Base-by-base conservation (phyloP, 31 red algal species). In the Odonthalia washingtoniensis region DNA sequence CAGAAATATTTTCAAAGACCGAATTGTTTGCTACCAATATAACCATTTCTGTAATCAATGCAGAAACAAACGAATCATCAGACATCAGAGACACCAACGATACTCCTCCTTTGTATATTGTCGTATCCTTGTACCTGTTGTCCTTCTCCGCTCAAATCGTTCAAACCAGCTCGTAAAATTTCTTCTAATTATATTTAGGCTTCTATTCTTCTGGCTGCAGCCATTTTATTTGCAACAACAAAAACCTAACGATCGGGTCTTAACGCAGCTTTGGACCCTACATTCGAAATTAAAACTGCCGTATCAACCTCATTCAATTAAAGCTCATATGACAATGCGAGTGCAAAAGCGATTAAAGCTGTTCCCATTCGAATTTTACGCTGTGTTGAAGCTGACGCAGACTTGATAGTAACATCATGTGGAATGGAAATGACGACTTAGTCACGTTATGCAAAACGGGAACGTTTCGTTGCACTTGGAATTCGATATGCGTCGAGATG, bases 281-380 rank as follows among this genome's bases (percentile, higher is more conserved):
- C 92, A 33, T 94, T 85, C 69, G 43, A 89, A 3, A 94, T 74
- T 32, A 94, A 61, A 24, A 94, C 73, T n/a, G 74, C 92, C 28
- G 92, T 85, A 52, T 94, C 86, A 21, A 89, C 28, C 40, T 94
- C 92, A 74, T 94, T 94, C 65, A 94, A 67, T 31, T 89, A 66
- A n/a, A 94, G 92, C 74, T 94, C 92, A 60, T 94, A 85, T 35
- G 92, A 72, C 31, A 94, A 81, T 3, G 92, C 92, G 39, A 85
- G 67, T 35, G 92, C n/a, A 12, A 89, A 85, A 36, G 92, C 81
- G 21, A 94, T 85, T 40, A 89, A 63, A 66, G 89, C 92, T 4
- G 92, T 49, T 39, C 86, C 92, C 12, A 94, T 79, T 14, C 79
- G 40, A 34, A 89, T 75, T 12, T 40, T 45, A 31, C 60, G 14